Conservation (phyloP, 768 basidiomycete genomes). For the Peribolospora kevripleyi region DNA sequence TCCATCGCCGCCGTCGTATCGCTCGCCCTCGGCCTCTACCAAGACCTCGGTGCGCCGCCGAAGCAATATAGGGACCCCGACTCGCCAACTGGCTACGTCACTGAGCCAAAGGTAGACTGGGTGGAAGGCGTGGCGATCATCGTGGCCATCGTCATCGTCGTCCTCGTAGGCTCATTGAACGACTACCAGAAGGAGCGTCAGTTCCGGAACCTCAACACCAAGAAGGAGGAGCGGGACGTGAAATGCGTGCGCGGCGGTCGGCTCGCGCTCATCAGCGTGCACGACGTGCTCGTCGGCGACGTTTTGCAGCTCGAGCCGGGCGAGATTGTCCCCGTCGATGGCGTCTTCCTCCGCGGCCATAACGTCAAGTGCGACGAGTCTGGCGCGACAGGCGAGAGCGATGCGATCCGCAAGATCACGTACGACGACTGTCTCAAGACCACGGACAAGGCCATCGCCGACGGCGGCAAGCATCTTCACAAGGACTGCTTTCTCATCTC, state of each 20-base stretch:
- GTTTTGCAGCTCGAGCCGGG: conserved; percentile 79
- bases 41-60: conserved; percentile 57
- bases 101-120: conserved; percentile 71
- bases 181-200: conserved; percentile 98
- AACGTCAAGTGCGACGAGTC: conserved; percentile 90
- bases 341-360: conserved; percentile 74
- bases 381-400: conserved; percentile 86
- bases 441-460: conserved; percentile 14
- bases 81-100: neutral
- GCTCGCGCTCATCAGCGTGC: conserved; percentile 50
- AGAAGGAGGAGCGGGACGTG: conserved; percentile 79
- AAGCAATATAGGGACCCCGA: conserved; percentile 18
- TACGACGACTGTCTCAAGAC: conserved; percentile 33
- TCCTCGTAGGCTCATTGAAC: conserved; percentile 70
- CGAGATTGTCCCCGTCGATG: conserved; percentile 87
- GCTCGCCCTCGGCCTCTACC: conserved; percentile 76
- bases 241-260: conserved; percentile 50
- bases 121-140: conserved; percentile 50
- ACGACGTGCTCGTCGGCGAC: conserved; percentile 87
- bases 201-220: conserved; percentile 65
- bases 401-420: conserved; percentile 68
- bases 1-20: conserved; percentile 82
- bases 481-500: conserved; percentile 78
- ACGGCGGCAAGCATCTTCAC: conserved; percentile 24
- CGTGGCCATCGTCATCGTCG: conserved; percentile 28